Conservation (phyloP, 2,329 filamentous ascomycete genomes). For the Ilyonectria robusta region DNA sequence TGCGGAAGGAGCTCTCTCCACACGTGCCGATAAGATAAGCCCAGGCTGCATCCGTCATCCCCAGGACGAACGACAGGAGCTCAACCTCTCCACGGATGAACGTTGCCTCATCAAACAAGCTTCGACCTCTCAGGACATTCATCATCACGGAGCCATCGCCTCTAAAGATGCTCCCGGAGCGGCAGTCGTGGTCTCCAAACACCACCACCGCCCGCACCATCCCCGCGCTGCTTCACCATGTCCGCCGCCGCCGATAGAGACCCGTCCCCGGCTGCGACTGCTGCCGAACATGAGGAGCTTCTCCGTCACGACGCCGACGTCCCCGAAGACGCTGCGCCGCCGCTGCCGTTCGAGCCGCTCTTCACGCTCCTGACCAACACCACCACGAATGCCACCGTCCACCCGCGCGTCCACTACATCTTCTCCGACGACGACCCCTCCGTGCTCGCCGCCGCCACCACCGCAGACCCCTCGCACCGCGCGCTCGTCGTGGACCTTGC, state of each 20-base stretch:
- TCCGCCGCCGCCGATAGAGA: slow-evolving; percentile 38
- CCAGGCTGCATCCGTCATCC: slow-evolving; percentile 43
- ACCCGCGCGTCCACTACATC: slow-evolving; percentile 91
- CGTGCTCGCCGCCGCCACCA: slow-evolving; percentile 77
- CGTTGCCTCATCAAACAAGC: slow-evolving; percentile 20
- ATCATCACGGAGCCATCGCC: slow-evolving; percentile 21
- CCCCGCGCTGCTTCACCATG: slow-evolving; percentile 2
- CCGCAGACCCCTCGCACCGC: slow-evolving; percentile 55
- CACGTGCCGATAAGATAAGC: slow-evolving; percentile 54
- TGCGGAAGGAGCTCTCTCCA: slow-evolving; percentile 1
- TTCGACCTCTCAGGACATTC: slow-evolving; percentile 20
- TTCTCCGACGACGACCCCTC: slow-evolving; percentile 93
- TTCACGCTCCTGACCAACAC: slow-evolving; percentile 88
- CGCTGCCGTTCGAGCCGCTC: slow-evolving; percentile 77
- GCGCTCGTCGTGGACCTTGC: slow-evolving; percentile 70
- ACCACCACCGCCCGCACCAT: slow-evolving; percentile 17
- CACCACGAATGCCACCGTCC: slow-evolving; percentile 80
- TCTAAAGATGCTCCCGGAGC: slow-evolving; percentile 42
- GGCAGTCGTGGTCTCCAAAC: slow-evolving; percentile 34
- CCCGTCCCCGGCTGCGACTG: slow-evolving; percentile 40
- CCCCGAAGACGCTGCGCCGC: slow-evolving; percentile 31
- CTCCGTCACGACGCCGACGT: slow-evolving; percentile 28
- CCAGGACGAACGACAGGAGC: slow-evolving; percentile 29
- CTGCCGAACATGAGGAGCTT: slow-evolving; percentile 33
- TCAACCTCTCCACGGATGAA: slow-evolving; percentile 20